Percentiles rank a stretch among this genome's conserved stretches.
Evolutionary conservation across 306 rosid species (phyloP).

Genomic region (Sicyos edulis): DNA sequence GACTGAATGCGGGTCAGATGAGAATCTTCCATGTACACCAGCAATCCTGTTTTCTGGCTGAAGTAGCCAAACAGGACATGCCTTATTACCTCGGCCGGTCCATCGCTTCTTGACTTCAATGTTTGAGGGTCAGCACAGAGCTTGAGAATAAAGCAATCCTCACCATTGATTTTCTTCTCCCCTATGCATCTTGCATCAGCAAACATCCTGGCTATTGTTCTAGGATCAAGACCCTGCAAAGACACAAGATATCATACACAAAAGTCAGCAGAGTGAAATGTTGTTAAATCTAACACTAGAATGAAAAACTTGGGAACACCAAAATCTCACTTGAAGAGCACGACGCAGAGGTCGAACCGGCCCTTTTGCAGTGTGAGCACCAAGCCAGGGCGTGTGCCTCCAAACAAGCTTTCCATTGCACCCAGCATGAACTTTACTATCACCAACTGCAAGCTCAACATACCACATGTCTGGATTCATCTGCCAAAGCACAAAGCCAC

Average conservation of each 20-base stretch:
- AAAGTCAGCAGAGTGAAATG: background rate
- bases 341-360: slow-evolving; percentile 96
- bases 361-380: slow-evolving; percentile 94
- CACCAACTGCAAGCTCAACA: slow-evolving; percentile 95
- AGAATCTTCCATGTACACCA: slow-evolving; percentile 94
- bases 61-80: slow-evolving; percentile 94
- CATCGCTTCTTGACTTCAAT: slow-evolving; percentile 89
- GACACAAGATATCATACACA: slow-evolving; percentile 15
- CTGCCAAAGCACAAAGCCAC: slow-evolving; percentile 99
- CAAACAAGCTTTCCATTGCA: slow-evolving; percentile 94
- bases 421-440: slow-evolving; percentile 93
- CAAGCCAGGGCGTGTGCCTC: slow-evolving; percentile 99
- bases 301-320: background rate
- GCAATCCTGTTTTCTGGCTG: slow-evolving; percentile 93
- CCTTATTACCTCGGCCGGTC: slow-evolving; percentile 93
- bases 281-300: background rate
- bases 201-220: slow-evolving; percentile 90
- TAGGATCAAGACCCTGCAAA: slow-evolving; percentile 86
- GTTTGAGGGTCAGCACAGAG: slow-evolving; percentile 84
- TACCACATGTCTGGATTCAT: slow-evolving; percentile 99
- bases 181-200: slow-evolving; percentile 85
- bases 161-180: slow-evolving; percentile 83
- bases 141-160: slow-evolving; percentile 97
- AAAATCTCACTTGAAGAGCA: slow-evolving; percentile 70
- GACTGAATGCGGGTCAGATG: slow-evolving; percentile 93